phyloP scores from a whole-genome alignment of 2,329 filamentous ascomycete species.

The Aquanectria penicillioides region DNA sequence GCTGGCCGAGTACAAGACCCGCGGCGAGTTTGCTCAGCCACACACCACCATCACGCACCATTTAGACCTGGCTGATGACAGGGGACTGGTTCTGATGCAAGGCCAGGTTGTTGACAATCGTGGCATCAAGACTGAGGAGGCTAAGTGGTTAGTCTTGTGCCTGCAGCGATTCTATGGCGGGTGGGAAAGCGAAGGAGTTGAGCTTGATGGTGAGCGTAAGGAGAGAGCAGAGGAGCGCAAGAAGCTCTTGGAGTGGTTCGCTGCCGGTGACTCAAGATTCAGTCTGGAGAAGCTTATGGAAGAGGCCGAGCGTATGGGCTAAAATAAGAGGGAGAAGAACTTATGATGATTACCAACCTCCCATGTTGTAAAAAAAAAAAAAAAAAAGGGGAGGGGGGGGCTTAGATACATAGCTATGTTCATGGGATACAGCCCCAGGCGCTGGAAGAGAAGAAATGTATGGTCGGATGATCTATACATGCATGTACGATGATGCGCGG shows the following conservation, averaged over 20 bases:
- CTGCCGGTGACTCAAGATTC: slow-evolving; percentile 79
- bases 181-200: slow-evolving; percentile 58
- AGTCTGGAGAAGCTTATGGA: slow-evolving; percentile 86
- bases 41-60: slow-evolving; percentile 97
- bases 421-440: no score
- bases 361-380: background rate
- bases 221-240: slow-evolving; percentile 71
- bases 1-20: slow-evolving; percentile 89
- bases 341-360: background rate
- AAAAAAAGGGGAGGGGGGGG: no score
- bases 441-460: no score
- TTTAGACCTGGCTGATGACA: slow-evolving; percentile 77
- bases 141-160: slow-evolving; percentile 90
- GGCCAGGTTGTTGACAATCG: slow-evolving; percentile 80
- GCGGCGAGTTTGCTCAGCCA: slow-evolving; percentile 88
- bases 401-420: no score
- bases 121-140: slow-evolving; percentile 82
- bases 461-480: no score
- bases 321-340: slow-evolving; percentile 22
- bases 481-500: no score
- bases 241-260: slow-evolving; percentile 84
- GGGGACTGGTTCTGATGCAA: slow-evolving; percentile 86
- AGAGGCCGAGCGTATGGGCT: slow-evolving; percentile 84
- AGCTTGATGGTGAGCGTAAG: slow-evolving; percentile 52
- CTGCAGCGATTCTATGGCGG: slow-evolving; percentile 93